These are phyloP conservation scores for Lunasporangiospora selenospora DNA, from an alignment of 192 early-diverging fungal species.

Conservation along the genomic window DNA sequence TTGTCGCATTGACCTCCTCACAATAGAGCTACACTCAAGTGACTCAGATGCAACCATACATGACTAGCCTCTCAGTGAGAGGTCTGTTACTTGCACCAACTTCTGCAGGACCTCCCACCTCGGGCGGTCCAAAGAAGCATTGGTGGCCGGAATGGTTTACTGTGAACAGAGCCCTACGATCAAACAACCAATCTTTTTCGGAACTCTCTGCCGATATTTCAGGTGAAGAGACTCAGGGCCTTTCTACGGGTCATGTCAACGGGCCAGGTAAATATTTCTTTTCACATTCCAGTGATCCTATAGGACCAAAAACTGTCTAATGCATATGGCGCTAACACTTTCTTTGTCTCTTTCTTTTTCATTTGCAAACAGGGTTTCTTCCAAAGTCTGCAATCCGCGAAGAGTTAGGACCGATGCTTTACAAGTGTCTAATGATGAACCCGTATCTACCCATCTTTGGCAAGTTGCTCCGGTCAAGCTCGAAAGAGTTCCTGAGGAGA, in stretches of 20 bases:
- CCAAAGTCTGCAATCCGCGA: slow-evolving; percentile 35
- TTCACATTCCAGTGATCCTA: not conserved
- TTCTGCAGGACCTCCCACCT: slow-evolving; percentile 4
- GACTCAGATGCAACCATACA: slow-evolving; percentile 42
- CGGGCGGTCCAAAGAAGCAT: slow-evolving; percentile 17
- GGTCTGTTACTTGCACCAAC: slow-evolving; percentile 32
- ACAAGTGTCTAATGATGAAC: slow-evolving; percentile 24
- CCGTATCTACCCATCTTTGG: slow-evolving; percentile 25
- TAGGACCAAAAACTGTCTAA: too few relatives aligned
- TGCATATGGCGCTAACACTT: not conserved
- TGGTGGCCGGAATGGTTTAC: slow-evolving; percentile 41
- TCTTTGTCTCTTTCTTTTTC: too few relatives aligned
- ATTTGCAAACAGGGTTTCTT: slow-evolving; percentile 15
- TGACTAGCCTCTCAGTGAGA: slow-evolving; percentile 29
- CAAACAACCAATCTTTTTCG: slow-evolving; percentile 24
- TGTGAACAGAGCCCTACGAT: slow-evolving; percentile 15
- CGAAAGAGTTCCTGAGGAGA: slow-evolving; percentile 28
- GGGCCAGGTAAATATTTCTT: slow-evolving; percentile 21
- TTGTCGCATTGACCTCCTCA: too few relatives aligned
- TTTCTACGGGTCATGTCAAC: slow-evolving; percentile 21
- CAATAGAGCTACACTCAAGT: slow-evolving; percentile 24
- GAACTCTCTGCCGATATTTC: slow-evolving; percentile 18
- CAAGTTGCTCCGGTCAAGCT: slow-evolving; percentile 22
- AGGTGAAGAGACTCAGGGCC: slow-evolving; percentile 21
- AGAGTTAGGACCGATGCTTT: slow-evolving; percentile 37